Base-by-base conservation (phyloP, 2,329 filamentous ascomycete genomes). In the Didymella segeticola region DNA sequence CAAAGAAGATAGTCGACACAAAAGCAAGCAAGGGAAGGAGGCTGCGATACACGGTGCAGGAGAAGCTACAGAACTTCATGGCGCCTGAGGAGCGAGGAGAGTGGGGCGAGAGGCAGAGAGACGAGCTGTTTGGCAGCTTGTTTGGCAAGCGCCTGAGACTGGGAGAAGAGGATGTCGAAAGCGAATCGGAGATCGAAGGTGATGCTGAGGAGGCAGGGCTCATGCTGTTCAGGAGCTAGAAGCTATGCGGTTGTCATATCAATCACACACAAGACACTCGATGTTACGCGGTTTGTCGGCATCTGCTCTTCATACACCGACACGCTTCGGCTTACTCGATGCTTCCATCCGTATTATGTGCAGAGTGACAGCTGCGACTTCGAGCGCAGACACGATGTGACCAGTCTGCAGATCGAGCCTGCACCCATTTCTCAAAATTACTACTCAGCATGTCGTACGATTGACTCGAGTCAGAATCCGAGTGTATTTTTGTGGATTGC, bases 11-110 rank as follows among this genome's bases (percentile, higher is more conserved):
- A 25, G 90, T 98, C 4, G 95, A 99, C 73, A 93, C 93, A 17
- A 95, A 93, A 72, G 95, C 95, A 0, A 96, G 91, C 72, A 98
- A 98, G 77, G 95, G 95, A 5, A 82, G 95, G 43, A 97, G 97
- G 79, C 85, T 99, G 83, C 84, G 91, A 31, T 99, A 93, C 76
- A 95, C 90, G 14, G 91, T 97, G 38, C 93, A 98, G 71, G 93
- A 98, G 79, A 98, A 98, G 80, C 76, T 99, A 69, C 91, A 96
- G 78, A 97, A 97, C 75, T 98, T 98, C 71, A 97, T 97, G 92
- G 93, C 93, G 10, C 88, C 92, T 0, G 91, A 97, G 73, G 90
- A 96, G 71, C 82, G 90, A 47, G 83, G 89, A 3, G 77, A 75
- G 14, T 99, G 95, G 95, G 89, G 90, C 57, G 86, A 89, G 62